These are phyloP conservation scores for Grammothele lineata DNA, from an alignment of 768 basidiomycete species.

Conservation along the genomic window DNA sequence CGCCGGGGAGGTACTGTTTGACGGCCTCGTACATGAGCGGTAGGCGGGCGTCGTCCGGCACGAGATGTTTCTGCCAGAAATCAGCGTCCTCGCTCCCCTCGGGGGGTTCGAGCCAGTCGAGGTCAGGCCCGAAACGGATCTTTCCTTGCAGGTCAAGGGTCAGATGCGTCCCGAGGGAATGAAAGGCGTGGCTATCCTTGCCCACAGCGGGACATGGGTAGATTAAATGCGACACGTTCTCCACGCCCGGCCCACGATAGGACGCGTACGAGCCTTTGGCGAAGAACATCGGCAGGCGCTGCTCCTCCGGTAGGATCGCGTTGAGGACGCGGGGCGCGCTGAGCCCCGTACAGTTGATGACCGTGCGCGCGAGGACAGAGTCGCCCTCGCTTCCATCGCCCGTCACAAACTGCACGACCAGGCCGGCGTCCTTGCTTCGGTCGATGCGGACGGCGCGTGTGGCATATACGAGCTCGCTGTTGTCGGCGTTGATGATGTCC, in stretches of 20 bases:
- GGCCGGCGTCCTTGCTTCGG: constrained; percentile 49
- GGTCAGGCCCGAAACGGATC: constrained; percentile 88
- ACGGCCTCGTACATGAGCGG: constrained; percentile 69
- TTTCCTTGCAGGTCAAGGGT: constrained; percentile 83
- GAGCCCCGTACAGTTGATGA: constrained; percentile 84
- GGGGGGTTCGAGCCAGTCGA: constrained; percentile 77
- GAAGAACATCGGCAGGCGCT: constrained; percentile 71
- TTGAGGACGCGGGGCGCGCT: constrained; percentile 70
- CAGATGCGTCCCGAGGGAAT: constrained; percentile 88
- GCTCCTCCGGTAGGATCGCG: constrained; percentile 51
- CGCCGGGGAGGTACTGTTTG: constrained; percentile 65
- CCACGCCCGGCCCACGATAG: constrained; percentile 77
- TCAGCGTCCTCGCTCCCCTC: constrained; percentile 45
- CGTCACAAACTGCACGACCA: constrained; percentile 83
- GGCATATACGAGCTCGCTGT: constrained; percentile 67
- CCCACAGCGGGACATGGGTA: constrained; percentile 85
- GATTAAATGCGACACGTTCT: constrained; percentile 67
- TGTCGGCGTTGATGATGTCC: constrained; percentile 70
- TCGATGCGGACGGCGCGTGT: constrained; percentile 88
- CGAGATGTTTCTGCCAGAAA: constrained; percentile 71
- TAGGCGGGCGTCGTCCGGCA: constrained; percentile 57
- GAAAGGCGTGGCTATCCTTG: constrained; percentile 56
- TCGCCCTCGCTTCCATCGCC: constrained; percentile 45
- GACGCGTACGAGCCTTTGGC: constrained; percentile 85
- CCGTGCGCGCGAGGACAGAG: constrained; percentile 64